phyloP scores from a whole-genome alignment of 805 yeast species.

The Ogataea methylovora region DNA sequence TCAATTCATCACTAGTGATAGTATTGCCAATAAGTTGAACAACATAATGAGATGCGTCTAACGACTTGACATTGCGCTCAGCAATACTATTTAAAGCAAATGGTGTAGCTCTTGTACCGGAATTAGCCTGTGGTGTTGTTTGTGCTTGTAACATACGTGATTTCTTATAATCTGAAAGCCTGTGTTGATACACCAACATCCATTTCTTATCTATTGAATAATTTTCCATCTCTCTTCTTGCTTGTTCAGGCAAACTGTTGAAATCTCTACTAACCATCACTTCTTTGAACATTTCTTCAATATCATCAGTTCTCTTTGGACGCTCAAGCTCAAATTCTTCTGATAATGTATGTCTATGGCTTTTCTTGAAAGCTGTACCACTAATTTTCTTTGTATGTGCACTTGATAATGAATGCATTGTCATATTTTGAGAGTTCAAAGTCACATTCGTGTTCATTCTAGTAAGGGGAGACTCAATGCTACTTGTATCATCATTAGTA shows the following conservation, averaged over 20 bases:
- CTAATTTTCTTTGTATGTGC: slow-evolving; percentile 21
- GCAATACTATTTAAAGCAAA: slow-evolving; percentile 4
- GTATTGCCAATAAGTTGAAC: slow-evolving; percentile 62
- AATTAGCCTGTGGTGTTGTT: not conserved
- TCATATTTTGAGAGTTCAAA: slow-evolving; percentile 6
- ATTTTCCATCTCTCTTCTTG: slow-evolving; percentile 67
- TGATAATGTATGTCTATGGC: slow-evolving; percentile 28
- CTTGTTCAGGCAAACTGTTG: slow-evolving; percentile 51
- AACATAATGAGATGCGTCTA: slow-evolving; percentile 72
- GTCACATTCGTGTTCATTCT: slow-evolving; percentile 20
- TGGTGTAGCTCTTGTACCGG: not conserved
- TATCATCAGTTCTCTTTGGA: slow-evolving; percentile 58
- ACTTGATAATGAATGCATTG: slow-evolving; percentile 20
- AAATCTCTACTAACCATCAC: slow-evolving; percentile 82
- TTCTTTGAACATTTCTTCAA: slow-evolving; percentile 69
- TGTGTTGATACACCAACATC: slow-evolving; percentile 86
- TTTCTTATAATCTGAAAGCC: slow-evolving; percentile 66
- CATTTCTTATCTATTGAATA: slow-evolving; percentile 79
- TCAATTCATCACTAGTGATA: slow-evolving; percentile 63
- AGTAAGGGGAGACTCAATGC: slow-evolving; percentile 17
- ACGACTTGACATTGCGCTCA: slow-evolving; percentile 5
- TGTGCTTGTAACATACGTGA: slow-evolving; percentile 9
- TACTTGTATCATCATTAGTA: not conserved
- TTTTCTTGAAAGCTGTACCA: slow-evolving; percentile 16
- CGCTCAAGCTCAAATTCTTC: slow-evolving; percentile 47